Conservation (phyloP, 257 asterid genomes). For the Nicotiana undulata region DNA sequence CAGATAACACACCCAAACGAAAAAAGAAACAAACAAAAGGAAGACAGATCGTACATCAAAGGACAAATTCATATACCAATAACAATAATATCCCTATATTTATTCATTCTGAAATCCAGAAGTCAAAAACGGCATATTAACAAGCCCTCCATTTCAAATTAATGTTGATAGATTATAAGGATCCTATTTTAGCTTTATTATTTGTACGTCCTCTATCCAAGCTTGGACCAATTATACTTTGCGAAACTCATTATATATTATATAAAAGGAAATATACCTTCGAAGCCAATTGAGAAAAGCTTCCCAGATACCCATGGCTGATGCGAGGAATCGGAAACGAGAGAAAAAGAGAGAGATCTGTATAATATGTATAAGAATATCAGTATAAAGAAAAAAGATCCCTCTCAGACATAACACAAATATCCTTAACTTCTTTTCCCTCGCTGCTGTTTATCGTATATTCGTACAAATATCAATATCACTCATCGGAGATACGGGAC, state of each 20-base stretch:
- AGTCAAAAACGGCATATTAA: neutral
- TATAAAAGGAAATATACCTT: constrained; percentile 53
- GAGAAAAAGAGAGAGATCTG: constrained; percentile 18
- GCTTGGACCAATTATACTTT: neutral
- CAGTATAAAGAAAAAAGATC: constrained; percentile 3
- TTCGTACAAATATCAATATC: neutral
- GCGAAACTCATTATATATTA: neutral
- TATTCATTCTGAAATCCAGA: neutral
- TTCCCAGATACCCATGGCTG: constrained; percentile 87
- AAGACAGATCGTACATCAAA: neutral
- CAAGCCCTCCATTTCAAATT: neutral
- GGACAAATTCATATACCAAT: neutral
- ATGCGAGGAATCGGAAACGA: constrained; percentile 36
- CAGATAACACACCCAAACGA: neutral
- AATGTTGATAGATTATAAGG: neutral
- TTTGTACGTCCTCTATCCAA: neutral
- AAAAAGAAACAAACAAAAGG: neutral
- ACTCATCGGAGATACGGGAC: neutral
- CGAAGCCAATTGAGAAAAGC: constrained; percentile 99
- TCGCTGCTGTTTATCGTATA: neutral
- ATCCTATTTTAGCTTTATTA: neutral
- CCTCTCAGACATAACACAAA: constrained; percentile 5
- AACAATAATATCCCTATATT: neutral
- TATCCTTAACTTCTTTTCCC: neutral
- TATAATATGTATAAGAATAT: neutral